Conservation (phyloP, 2,329 filamentous ascomycete species). For the Aspergillus unguis region DNA sequence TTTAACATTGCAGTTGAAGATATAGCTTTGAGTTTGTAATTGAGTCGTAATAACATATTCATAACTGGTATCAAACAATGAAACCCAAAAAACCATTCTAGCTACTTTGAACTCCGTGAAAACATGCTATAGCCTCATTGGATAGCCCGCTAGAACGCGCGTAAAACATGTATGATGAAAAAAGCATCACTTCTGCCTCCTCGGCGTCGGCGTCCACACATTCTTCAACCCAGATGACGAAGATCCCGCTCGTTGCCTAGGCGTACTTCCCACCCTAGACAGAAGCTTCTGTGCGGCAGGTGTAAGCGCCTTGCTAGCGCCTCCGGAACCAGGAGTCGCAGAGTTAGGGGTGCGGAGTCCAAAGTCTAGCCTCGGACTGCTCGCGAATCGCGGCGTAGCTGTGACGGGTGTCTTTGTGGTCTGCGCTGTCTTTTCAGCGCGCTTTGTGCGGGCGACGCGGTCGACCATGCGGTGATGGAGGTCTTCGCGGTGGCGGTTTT, state of each 20-base stretch:
- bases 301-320: slow-evolving; percentile 36
- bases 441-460: slow-evolving; percentile 69
- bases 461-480: slow-evolving; percentile 87
- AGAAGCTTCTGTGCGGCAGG: slow-evolving; percentile 45
- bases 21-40: too few species aligned
- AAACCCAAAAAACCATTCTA: too few species aligned
- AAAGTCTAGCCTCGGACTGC: slow-evolving; percentile 39
- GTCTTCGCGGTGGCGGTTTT: slow-evolving; percentile 71
- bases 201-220: slow-evolving; percentile 41
- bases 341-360: slow-evolving; percentile 25
- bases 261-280: slow-evolving; percentile 38
- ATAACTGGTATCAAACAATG: too few species aligned
- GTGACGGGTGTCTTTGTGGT: slow-evolving; percentile 51
- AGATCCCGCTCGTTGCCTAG: slow-evolving; percentile 16
- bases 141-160: neutral
- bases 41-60: too few species aligned
- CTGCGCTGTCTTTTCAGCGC: slow-evolving; percentile 57
- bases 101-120: neutral
- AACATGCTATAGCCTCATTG: neutral
- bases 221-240: slow-evolving; percentile 27
- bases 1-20: too few species aligned
- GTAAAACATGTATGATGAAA: neutral
- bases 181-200: slow-evolving; percentile 21
- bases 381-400: slow-evolving; percentile 36
- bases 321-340: slow-evolving; percentile 17